Evolutionary conservation across 805 yeast genomes (phyloP).

Genomic region (Metschnikowia henanensis): DNA sequence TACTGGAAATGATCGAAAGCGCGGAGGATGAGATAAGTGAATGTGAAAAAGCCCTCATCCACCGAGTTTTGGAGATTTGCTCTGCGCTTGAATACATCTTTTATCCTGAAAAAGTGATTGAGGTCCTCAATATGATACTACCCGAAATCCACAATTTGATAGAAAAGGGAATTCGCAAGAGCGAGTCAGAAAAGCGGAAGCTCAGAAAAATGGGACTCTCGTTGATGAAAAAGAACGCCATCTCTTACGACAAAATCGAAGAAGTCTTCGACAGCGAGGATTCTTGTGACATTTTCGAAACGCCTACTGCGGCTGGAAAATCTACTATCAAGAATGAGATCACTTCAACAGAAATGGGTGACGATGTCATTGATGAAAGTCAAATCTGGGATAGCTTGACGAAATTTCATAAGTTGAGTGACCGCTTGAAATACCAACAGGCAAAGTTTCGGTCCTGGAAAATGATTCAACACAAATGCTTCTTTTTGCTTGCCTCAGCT

Average conservation of each 20-base stretch:
- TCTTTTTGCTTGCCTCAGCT: conserved; percentile 75
- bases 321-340: too few species aligned
- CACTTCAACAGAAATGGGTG: too few species aligned
- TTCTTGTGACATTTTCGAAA: not conserved
- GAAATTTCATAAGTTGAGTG: conserved; percentile 20
- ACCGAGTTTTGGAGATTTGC: conserved; percentile 57
- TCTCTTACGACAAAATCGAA: conserved; percentile 22
- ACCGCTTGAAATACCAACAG: conserved; percentile 23
- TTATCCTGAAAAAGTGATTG: conserved; percentile 51
- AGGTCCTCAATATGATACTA: conserved; percentile 41
- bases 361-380: conserved; percentile 2
- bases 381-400: conserved; percentile 6
- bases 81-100: conserved; percentile 62
- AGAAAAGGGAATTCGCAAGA: not conserved
- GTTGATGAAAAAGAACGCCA: conserved; percentile 15
- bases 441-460: conserved; percentile 47
- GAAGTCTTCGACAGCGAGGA: conserved; percentile 5
- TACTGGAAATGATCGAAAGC: conserved; percentile 60
- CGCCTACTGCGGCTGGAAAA: too few species aligned
- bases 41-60: conserved; percentile 48
- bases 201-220: not conserved
- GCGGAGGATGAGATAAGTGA: conserved; percentile 50
- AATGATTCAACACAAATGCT: conserved; percentile 71
- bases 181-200: not conserved
- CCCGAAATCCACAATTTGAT: conserved; percentile 8